A percentile compares a stretch with the other conserved stretches of the same genome.
phyloP scores from a whole-genome alignment of 371 early-diverging fungal species.

The Actinomortierella ambigua region DNA sequence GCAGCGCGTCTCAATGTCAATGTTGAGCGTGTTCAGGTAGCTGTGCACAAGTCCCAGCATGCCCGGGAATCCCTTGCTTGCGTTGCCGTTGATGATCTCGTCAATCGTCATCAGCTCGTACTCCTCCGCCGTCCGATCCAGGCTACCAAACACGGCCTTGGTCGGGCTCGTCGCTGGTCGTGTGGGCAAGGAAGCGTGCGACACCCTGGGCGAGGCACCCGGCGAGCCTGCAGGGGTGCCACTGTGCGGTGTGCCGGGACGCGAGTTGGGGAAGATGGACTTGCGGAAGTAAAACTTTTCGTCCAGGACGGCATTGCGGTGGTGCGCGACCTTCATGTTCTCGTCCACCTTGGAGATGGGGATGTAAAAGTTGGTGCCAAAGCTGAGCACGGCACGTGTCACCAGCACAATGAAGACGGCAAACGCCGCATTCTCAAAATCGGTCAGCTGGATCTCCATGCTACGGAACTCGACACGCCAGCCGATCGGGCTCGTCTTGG shows the following conservation, averaged over 20 bases:
- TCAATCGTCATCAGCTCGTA: conserved; percentile 85
- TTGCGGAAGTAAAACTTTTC: conserved; percentile 93
- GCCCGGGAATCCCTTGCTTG: conserved; percentile 77
- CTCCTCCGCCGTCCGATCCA: conserved; percentile 52
- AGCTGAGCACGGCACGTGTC: conserved; percentile 89
- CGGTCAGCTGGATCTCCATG: conserved; percentile 98
- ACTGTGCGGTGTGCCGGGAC: conserved; percentile 36
- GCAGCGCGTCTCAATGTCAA: conserved; percentile 70
- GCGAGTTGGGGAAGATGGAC: conserved; percentile 66
- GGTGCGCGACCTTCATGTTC: conserved; percentile 93
- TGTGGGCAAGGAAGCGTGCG: conserved; percentile 22
- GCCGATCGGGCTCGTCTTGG: conserved; percentile 86
- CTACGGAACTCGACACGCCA: conserved; percentile 99
- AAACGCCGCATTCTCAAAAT: conserved; percentile 98
- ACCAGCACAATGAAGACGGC: conserved; percentile 93
- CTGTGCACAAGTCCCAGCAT: conserved; percentile 81
- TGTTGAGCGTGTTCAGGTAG: conserved; percentile 77
- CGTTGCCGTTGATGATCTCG: conserved; percentile 95
- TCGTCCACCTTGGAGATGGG: conserved; percentile 96
- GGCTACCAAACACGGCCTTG: conserved; percentile 9
- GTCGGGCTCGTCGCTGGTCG: background rate
- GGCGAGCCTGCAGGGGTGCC: conserved; percentile 42
- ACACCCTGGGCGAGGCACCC: conserved; percentile 28
- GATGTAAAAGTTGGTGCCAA: conserved; percentile 94
- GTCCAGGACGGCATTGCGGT: conserved; percentile 79